Evolutionary conservation across 495 filamentous ascomycete species (phyloP), one percentile per base, ranked within the genome.

Genomic region (Penicillium flavigenum): DNA sequence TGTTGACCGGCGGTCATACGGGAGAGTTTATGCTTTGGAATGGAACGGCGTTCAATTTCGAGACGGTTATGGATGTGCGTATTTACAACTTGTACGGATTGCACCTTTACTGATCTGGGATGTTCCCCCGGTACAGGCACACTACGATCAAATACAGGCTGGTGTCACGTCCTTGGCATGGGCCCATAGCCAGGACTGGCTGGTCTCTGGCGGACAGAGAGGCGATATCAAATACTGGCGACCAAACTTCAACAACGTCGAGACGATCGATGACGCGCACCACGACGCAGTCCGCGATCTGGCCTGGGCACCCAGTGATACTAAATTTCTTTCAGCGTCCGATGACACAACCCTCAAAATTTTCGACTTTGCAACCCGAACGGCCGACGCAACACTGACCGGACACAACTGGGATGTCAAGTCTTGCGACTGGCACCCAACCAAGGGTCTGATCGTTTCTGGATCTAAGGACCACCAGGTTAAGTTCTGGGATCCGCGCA

Each of bases 21-120:
- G 94, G 94, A 54, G 94, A 98, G 70, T 98, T 98, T 63, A 98
- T 95, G 47, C 75, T 98, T 4, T 98, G 94, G 94, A 98, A 98
- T 70, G 94, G 94, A 56, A 97, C 91, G 46, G 94, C 90, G 1
- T 98, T 98, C 79, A 98, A 98, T 69, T 98, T 98, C 64, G 94
- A 98, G 76, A 98, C 94, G 1, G 96, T 97, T 39, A 95, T 96
- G 89, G 92, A 96, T 72, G 82, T 84, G 61, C 39, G 79, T 75
- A 34, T 49, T 36, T 6, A 17, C 17, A 20, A 4, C 50, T 8
- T 48, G 5, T 26, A 6, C 12, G 46, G 12, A 46, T 34, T 16
- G n/a, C n/a, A 22, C 29, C 16, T 17, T 57, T 27, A 27, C 54
- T 61, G 36, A 50, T 9, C 22, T 22, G 14, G n/a, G 14, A 16